Evolutionary conservation across 768 basidiomycete species (phyloP).

Genomic region (Russula brevipes): DNA sequence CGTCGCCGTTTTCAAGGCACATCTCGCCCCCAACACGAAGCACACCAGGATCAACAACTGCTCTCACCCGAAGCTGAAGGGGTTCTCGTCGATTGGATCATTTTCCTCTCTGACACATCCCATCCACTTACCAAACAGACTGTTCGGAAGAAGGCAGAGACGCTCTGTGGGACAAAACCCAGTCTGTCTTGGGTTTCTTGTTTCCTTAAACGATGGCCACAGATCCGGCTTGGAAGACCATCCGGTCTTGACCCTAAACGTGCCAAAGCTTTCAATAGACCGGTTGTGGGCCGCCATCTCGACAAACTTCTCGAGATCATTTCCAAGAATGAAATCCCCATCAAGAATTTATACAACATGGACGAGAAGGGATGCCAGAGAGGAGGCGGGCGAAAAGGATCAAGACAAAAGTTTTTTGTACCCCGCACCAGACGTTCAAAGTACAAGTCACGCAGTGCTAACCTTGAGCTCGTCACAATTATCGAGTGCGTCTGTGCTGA

Average conservation of each 20-base stretch:
- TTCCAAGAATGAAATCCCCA: no score
- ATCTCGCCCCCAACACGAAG: no score
- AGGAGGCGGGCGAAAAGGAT: background rate
- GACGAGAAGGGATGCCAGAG: background rate
- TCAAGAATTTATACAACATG: no score
- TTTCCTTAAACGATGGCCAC: no score
- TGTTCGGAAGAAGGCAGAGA: background rate
- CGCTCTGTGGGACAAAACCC: no score
- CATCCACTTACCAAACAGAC: background rate
- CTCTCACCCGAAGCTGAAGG: background rate
- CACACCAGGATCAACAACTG: background rate
- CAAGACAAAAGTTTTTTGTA: background rate
- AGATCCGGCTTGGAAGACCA: constrained; percentile 28
- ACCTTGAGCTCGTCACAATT: constrained; percentile 7
- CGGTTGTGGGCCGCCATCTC: constrained; percentile 17
- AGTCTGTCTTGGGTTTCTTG: no score
- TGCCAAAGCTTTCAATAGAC: constrained; percentile 34
- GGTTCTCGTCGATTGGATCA: background rate
- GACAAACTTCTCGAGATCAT: constrained; percentile 8
- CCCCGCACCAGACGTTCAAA: background rate
- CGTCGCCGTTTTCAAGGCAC: no score
- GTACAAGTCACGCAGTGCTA: background rate
- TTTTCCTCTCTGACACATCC: background rate
- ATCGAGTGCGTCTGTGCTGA: constrained; percentile 5
- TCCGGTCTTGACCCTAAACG: constrained; percentile 34